phyloP scores from a whole-genome alignment of 2,329 filamentous ascomycete species.

The Microcera coccophila region DNA sequence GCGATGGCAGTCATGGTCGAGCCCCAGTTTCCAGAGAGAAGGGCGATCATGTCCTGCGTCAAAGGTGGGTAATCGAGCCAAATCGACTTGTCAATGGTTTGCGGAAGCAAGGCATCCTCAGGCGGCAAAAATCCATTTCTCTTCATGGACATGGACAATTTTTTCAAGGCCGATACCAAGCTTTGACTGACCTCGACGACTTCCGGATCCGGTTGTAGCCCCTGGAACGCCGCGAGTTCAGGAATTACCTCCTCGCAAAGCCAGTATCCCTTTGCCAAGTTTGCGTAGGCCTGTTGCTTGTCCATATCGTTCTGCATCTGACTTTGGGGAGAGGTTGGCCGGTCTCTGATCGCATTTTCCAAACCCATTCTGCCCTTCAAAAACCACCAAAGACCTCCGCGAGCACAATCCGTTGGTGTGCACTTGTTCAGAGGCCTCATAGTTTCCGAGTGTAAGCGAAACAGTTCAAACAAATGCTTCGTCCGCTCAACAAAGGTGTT shows the following conservation, averaged over 20 bases:
- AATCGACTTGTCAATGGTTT: slow-evolving; percentile 74
- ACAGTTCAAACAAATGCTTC: slow-evolving; percentile 70
- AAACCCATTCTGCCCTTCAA: slow-evolving; percentile 72
- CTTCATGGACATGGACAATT: slow-evolving; percentile 77
- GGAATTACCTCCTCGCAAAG: slow-evolving; percentile 57
- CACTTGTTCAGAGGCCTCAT: slow-evolving; percentile 62
- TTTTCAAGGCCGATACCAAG: slow-evolving; percentile 63
- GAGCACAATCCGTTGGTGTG: slow-evolving; percentile 62
- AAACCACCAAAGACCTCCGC: slow-evolving; percentile 86
- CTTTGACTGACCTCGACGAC: slow-evolving; percentile 51
- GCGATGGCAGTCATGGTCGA: slow-evolving; percentile 47
- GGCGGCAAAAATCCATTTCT: slow-evolving; percentile 75
- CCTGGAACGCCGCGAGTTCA: slow-evolving; percentile 44
- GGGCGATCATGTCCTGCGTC: slow-evolving; percentile 65
- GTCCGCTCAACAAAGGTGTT: slow-evolving; percentile 67
- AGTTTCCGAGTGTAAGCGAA: slow-evolving; percentile 72
- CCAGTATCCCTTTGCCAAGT: slow-evolving; percentile 84
- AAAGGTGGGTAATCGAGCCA: slow-evolving; percentile 77
- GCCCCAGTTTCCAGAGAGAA: slow-evolving; percentile 61
- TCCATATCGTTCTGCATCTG: slow-evolving; percentile 53
- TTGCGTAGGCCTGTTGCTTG: slow-evolving; percentile 74
- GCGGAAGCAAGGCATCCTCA: slow-evolving; percentile 64
- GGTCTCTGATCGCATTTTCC: slow-evolving; percentile 66
- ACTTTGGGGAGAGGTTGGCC: slow-evolving; percentile 48
- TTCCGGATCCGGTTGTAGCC: slow-evolving; percentile 42